phyloP scores from a whole-genome alignment of 139 green algal species.

The Coelastrella sp. region DNA sequence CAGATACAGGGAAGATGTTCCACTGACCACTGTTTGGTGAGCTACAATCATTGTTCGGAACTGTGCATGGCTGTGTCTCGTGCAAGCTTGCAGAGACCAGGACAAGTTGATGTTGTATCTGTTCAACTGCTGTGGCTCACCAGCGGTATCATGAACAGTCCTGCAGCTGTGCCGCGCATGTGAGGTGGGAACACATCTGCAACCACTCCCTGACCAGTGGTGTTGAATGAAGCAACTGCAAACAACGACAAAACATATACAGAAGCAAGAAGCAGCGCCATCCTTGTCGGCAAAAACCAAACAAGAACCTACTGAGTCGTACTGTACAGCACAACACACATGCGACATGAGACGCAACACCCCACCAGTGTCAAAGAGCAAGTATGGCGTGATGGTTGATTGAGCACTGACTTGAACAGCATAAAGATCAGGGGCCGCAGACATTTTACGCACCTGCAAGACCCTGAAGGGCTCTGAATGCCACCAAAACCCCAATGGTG shows the following conservation, averaged over 20 bases:
- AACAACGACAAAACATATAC: background rate
- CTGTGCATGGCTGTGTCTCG: too few species aligned
- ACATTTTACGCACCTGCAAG: slow-evolving; percentile 7
- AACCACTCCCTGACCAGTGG: background rate
- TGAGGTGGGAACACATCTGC: slow-evolving; percentile 14
- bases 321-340: background rate
- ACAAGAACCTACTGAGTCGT: background rate
- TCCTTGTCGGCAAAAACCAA: background rate
- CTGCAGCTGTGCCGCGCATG: background rate
- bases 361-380: background rate
- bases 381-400: background rate
- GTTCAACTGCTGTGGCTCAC: background rate
- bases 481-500: slow-evolving; percentile 38
- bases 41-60: too few species aligned
- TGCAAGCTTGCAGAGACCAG: too few species aligned
- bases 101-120: too few species aligned
- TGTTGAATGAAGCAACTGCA: slow-evolving; percentile 4
- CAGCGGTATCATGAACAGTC: slow-evolving; percentile 42
- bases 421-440: background rate
- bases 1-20: too few species aligned
- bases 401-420: background rate
- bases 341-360: background rate
- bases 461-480: slow-evolving; percentile 34
- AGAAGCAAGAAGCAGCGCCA: background rate
- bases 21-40: too few species aligned